A percentile compares a stretch with the other conserved stretches of the same genome.
phyloP scores from a whole-genome alignment of 331 rosid species.

The Cucumis variabilis region DNA sequence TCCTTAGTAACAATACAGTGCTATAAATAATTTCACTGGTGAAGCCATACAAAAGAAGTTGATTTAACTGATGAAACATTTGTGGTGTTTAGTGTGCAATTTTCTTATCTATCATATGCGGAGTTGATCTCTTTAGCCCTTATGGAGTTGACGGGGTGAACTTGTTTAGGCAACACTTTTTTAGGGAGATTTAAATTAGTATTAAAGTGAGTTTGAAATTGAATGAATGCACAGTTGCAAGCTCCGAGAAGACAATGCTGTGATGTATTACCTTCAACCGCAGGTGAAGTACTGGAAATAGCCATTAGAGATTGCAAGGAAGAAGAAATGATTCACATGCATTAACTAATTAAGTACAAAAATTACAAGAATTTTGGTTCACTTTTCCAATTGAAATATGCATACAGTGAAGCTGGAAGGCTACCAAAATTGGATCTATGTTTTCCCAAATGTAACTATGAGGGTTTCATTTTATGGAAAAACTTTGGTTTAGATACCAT shows the following conservation, averaged over 20 bases:
- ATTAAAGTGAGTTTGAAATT: neutral
- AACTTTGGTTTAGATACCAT: neutral
- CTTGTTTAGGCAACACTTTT: too few species aligned
- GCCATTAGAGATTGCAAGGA: constrained; percentile 79
- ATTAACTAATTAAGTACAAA: constrained; percentile 8
- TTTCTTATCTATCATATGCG: too few species aligned
- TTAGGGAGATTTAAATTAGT: too few species aligned
- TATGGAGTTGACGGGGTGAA: too few species aligned
- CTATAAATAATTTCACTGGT: too few species aligned
- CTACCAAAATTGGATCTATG: neutral
- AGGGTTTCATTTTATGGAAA: neutral
- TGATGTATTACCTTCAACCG: constrained; percentile 54
- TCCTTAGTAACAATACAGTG: too few species aligned
- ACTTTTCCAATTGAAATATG: too few species aligned
- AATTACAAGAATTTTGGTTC: neutral
- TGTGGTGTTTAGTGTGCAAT: too few species aligned
- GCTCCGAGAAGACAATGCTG: constrained; percentile 98
- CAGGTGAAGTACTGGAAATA: constrained; percentile 57
- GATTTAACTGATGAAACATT: too few species aligned
- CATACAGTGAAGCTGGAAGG: neutral
- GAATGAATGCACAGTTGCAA: constrained; percentile 58
- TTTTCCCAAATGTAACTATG: neutral
- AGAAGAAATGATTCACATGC: constrained; percentile 69
- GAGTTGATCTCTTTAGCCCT: too few species aligned
- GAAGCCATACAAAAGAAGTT: too few species aligned